phyloP scores from a whole-genome alignment of 139 green algal genomes.

The Eudorina sp. region DNA sequence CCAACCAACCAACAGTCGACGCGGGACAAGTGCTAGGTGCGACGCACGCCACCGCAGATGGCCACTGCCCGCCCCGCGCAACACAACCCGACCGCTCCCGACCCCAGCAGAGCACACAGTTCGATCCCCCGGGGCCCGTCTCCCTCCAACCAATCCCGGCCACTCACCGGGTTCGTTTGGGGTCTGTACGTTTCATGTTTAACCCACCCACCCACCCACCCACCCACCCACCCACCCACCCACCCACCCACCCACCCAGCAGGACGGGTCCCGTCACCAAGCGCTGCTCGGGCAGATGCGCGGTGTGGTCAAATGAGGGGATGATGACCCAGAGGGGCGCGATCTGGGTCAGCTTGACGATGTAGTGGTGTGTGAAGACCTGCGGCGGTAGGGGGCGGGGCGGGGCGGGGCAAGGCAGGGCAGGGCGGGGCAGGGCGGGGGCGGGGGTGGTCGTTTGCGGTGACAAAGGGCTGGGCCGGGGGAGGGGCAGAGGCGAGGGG shows the following conservation, averaged over 20 bases:
- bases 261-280: neutral
- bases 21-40: no score
- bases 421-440: no score
- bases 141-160: no score
- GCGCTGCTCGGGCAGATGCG: slow-evolving; percentile 20
- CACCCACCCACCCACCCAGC: slow-evolving; percentile 14
- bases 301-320: slow-evolving; percentile 47
- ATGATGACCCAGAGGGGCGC: slow-evolving; percentile 34
- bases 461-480: neutral
- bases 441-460: neutral
- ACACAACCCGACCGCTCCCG: no score
- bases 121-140: no score
- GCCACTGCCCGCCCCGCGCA: no score
- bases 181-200: no score
- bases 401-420: neutral
- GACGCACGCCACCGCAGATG: no score
- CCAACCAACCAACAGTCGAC: no score
- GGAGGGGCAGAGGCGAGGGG: neutral
- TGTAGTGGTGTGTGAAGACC: slow-evolving; percentile 24
- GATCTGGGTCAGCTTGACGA: neutral
- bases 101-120: no score
- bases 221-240: neutral
- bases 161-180: no score
- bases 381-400: neutral
- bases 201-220: neutral